Conservation (phyloP, 2,329 filamentous ascomycete species). For the Epichloe sp. region DNA sequence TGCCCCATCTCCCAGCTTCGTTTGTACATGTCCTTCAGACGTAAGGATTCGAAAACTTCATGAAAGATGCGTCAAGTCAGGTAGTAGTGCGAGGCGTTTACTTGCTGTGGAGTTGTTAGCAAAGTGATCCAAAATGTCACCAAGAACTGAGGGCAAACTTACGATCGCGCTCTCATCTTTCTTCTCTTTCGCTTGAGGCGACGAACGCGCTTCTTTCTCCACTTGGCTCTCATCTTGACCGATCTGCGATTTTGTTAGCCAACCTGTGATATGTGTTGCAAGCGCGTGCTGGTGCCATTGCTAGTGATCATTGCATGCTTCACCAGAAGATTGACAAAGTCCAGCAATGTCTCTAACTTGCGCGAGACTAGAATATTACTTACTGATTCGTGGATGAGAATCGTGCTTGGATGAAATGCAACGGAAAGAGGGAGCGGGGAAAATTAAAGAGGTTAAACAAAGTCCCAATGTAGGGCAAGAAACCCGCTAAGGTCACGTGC, state of each 20-base stretch:
- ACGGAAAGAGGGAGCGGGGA: conserved; percentile 15
- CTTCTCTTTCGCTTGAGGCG: conserved; percentile 99
- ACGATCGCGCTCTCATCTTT: conserved; percentile 99
- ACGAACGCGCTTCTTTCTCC: conserved; percentile 99
- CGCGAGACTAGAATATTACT: conserved; percentile 9
- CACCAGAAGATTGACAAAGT: background rate
- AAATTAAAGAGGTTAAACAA: conserved; percentile 18
- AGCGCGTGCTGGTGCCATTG: background rate
- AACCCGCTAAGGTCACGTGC: conserved; percentile 24
- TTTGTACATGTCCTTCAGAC: conserved; percentile 13
- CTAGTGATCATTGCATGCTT: background rate
- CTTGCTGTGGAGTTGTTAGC: conserved; percentile 40
- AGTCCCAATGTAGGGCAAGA: conserved; percentile 21
- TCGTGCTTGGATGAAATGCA: conserved; percentile 31
- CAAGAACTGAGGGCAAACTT: conserved; percentile 30
- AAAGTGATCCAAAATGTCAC: background rate
- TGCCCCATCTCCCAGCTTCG: conserved; percentile 11
- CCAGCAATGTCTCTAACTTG: background rate
- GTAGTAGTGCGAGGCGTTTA: conserved; percentile 51
- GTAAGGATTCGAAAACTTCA: conserved; percentile 24
- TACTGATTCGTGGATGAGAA: conserved; percentile 33
- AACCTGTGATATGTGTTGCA: too few species aligned
- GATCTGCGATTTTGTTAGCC: conserved; percentile 9
- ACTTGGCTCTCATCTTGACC: conserved; percentile 83
- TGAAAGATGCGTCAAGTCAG: conserved; percentile 37